Evolutionary conservation across 768 basidiomycete genomes (phyloP), one percentile per base, ranked within the genome.

Genomic region (Austroboletus eburneus): DNA sequence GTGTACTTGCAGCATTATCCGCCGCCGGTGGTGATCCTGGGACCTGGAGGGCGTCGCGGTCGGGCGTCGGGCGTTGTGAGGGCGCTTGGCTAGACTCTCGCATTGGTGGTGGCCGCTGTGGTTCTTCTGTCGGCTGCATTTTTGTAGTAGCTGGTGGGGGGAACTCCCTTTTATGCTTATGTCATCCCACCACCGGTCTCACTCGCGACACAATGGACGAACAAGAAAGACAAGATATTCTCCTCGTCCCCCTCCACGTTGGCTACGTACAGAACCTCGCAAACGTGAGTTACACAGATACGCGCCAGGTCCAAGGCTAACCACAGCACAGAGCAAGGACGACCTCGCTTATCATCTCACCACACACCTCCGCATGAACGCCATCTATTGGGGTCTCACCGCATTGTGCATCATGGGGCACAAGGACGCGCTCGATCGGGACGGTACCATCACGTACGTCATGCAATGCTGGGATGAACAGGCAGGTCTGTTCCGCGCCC

Each of bases 391-490:
- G 96, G 96, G 92, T 8, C 72, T 93, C 33, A 91, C 87, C 0
- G 92, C 96, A 0, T 70, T 95, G 3, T 87, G 77, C 30, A 72
- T 92, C 38, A 87, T 98, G 83, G 79, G 76, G 1, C 78, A 77
- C 37, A 71, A 80, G 45, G 86, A 93, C 40, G 91, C 91, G 0
- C 71, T 99, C 42, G 78, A 87, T 55, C 70, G 83, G 33, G 81
- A 91, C 21, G 91, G 91, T 52, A 89, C 89, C 77, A 78, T 98
- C 24, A 75, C 76, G 3, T 98, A 89, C 63, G 91, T 97, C 42
- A 78, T 93, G 82, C 85, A 82, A 55, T 99, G 96, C 65, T 98
- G 93, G 92, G 87, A 95, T 58, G 85, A 93, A 10, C 81, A 90
- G 67, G 79, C 81, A 70, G 94, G 93, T 66, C 37, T 35, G 63